These are phyloP conservation scores for Teratosphaeria viscida DNA, from an alignment of 2,329 filamentous ascomycete species.

Conservation along the genomic window DNA sequence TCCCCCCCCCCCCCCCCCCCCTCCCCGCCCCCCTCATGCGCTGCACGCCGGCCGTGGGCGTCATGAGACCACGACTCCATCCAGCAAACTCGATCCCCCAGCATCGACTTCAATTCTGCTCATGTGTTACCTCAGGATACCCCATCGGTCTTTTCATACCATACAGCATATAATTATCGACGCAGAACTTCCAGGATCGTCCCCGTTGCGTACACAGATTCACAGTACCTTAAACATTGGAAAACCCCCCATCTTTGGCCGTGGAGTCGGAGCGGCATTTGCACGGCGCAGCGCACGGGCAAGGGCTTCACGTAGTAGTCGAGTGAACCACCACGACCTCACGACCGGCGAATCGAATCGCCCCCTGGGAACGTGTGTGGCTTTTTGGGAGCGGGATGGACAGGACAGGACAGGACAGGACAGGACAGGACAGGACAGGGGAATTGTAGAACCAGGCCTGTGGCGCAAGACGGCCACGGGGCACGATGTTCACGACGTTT, in stretches of 20 bases:
- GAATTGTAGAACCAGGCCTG: background rate
- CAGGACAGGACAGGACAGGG: background rate
- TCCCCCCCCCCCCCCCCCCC: no score
- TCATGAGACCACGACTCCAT: background rate
- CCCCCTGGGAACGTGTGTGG: background rate
- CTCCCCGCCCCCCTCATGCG: background rate
- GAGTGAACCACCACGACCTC: background rate
- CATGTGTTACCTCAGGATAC: background rate
- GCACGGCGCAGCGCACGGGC: background rate
- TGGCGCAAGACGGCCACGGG: background rate
- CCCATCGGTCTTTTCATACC: background rate
- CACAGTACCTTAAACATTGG: background rate
- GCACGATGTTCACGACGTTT: background rate
- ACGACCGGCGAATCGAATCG: background rate
- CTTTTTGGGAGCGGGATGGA: background rate
- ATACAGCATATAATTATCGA: background rate
- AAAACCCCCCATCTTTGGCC: background rate
- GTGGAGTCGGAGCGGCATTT: constrained; percentile 2
- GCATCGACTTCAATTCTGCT: background rate
- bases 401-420: background rate
- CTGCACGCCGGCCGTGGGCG: background rate
- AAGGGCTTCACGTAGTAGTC: background rate
- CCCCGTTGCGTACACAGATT: background rate
- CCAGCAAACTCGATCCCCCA: background rate
- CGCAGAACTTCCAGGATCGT: background rate